phyloP scores from a whole-genome alignment of 2,329 filamentous ascomycete genomes.

The Pleomassaria siparia region DNA sequence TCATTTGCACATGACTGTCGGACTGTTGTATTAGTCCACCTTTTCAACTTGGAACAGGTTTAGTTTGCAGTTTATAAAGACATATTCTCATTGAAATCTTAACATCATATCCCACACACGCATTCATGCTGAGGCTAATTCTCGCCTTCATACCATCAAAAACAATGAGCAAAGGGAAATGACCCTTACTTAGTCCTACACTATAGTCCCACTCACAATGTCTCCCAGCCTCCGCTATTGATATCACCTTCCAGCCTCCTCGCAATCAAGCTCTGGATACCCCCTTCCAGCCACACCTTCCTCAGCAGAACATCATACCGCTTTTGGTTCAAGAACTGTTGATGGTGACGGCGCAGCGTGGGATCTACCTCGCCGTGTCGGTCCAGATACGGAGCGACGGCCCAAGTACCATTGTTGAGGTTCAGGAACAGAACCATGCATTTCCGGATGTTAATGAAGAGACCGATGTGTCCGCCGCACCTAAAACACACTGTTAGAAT shows the following conservation, averaged over 20 bases:
- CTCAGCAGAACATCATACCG: conserved; percentile 87
- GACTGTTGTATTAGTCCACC: too few relatives aligned
- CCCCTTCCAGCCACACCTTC: conserved; percentile 82
- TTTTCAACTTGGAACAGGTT: too few relatives aligned
- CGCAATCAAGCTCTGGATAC: conserved; percentile 84
- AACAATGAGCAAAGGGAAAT: too few relatives aligned
- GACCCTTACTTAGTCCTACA: background rate
- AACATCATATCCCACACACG: too few relatives aligned
- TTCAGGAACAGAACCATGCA: conserved; percentile 90
- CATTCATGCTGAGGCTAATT: too few relatives aligned
- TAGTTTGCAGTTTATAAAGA: too few relatives aligned
- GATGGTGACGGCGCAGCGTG: conserved; percentile 80
- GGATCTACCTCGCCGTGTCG: conserved; percentile 93
- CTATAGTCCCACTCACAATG: conserved; percentile 46
- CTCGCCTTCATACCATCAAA: too few relatives aligned
- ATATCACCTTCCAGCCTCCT: conserved; percentile 91
- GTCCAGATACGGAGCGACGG: conserved; percentile 89
- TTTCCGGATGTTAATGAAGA: conserved; percentile 96
- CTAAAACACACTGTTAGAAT: conserved; percentile 51
- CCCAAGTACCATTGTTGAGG: conserved; percentile 77
- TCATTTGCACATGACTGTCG: too few relatives aligned
- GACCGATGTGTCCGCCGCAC: conserved; percentile 85
- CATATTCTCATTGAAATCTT: too few relatives aligned
- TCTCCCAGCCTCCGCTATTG: conserved; percentile 98
- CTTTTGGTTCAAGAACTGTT: conserved; percentile 90